A percentile compares a stretch with the other conserved stretches of the same genome.
Evolutionary conservation across 2,329 filamentous ascomycete species (phyloP).

Genomic region (Aspergillus luchuensis): DNA sequence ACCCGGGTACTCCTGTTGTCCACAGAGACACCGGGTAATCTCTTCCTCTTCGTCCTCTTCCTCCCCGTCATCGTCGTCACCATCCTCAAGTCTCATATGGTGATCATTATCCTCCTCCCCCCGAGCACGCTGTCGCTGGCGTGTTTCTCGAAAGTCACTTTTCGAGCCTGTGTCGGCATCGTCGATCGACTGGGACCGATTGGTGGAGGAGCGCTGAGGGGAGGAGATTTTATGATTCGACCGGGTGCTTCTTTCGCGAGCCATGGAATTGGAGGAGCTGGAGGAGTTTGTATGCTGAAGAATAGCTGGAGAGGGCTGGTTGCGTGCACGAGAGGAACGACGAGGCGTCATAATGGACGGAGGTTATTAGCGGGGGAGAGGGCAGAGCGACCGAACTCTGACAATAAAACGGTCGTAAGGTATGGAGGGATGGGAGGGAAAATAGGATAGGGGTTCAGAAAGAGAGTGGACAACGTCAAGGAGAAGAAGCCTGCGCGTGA

Average conservation of each 20-base stretch:
- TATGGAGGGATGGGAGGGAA: conserved; percentile 3
- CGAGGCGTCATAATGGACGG: conserved; percentile 64
- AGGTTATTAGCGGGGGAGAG: conserved; percentile 14
- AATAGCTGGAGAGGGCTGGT: conserved; percentile 67
- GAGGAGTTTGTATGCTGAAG: conserved; percentile 77
- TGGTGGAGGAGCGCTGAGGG: conserved; percentile 71
- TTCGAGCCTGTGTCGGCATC: conserved; percentile 53
- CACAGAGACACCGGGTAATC: conserved; percentile 92
- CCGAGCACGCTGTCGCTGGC: conserved; percentile 75
- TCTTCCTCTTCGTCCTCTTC: conserved; percentile 78
- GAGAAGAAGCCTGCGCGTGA: conserved; percentile 22
- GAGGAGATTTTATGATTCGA: conserved; percentile 72
- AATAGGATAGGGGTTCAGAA: conserved; percentile 14
- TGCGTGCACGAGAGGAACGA: conserved; percentile 88
- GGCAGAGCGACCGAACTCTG: conserved; percentile 14
- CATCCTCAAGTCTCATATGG: conserved; percentile 41
- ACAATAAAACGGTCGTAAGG: conserved; percentile 6
- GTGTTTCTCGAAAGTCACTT: conserved; percentile 69
- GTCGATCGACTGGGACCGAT: conserved; percentile 55
- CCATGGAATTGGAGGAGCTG: conserved; percentile 70
- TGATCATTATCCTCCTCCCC: conserved; percentile 65
- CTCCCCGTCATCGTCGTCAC: conserved; percentile 63
- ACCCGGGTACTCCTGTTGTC: conserved; percentile 91
- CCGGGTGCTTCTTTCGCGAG: conserved; percentile 74
- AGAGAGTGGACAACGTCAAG: conserved; percentile 5